Evolutionary conservation across 257 asterid genomes (phyloP).

Genomic region (Lycium barbarum): DNA sequence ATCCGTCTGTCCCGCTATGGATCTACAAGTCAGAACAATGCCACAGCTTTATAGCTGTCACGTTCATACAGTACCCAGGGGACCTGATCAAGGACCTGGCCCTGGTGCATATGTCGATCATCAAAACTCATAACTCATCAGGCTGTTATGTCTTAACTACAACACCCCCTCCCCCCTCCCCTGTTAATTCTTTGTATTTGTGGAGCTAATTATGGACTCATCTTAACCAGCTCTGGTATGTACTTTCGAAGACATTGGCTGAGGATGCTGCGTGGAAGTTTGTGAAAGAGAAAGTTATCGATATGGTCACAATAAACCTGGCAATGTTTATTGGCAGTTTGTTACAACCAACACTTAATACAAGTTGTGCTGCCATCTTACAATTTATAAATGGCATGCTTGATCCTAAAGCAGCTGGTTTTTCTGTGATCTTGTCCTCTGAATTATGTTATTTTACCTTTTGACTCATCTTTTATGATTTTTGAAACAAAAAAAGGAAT

Average conservation of each 20-base stretch:
- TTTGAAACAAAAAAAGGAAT: not conserved
- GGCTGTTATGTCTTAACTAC: not conserved
- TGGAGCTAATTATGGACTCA: not conserved
- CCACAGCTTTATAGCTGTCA: too few relatives aligned
- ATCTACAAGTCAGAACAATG: too few relatives aligned
- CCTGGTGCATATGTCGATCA: too few relatives aligned
- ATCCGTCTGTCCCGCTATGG: too few relatives aligned
- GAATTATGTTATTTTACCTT: not conserved
- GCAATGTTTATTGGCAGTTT: constrained; percentile 60
- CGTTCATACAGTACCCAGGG: too few relatives aligned
- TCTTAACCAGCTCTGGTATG: constrained; percentile 47
- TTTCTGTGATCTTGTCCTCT: not conserved
- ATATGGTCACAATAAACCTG: constrained; percentile 58
- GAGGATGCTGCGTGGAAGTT: constrained; percentile 72
- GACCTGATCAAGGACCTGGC: too few relatives aligned
- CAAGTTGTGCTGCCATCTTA: constrained; percentile 52
- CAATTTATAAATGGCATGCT: constrained; percentile 52
- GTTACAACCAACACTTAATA: constrained; percentile 61
- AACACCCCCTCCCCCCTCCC: not conserved
- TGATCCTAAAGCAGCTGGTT: not conserved
- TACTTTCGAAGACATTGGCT: constrained; percentile 70
- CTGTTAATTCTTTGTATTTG: too few relatives aligned
- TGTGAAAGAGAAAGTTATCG: constrained; percentile 40
- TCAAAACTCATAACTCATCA: too few relatives aligned
- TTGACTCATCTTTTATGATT: not conserved